Base-by-base conservation (phyloP, 768 basidiomycete species). In the Boletus rubropictus region DNA sequence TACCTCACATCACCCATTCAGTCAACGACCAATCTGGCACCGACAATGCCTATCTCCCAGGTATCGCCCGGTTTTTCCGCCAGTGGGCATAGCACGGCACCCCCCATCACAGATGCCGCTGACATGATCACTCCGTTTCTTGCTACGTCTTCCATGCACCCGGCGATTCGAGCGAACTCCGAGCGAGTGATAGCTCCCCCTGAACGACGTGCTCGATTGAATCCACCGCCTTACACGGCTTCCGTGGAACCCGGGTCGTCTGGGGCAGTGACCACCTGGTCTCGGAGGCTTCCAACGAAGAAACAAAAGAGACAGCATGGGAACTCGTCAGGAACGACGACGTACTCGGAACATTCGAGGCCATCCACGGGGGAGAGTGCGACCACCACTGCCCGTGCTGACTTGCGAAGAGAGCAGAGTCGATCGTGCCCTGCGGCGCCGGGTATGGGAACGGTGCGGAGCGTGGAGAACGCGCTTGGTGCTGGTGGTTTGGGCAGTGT, bases 161-260 rank as follows among this genome's bases (percentile, higher is more conserved):
- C 33, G 25, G 31, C 37, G 35, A 42, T 29, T 33, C 38, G 17
- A 39, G 31, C 44, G 3, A 34, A 21, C n/a, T 27, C 46, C 5
- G 52, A 52, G 38, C 42, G 37, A 2, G 41, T 24, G 3, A n/a
- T 21, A 18, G 24, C 51, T 24, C 31, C 52, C 0, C 32, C 53
- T 5, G 46, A 37, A 25, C 52, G 27, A 28, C 54, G 58, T 8
- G 21, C 27, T 9, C 53, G 64, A 1, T 36, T 65, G 46, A 65
- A 65, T 34, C 64, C 65, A 14, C 64, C 65, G 3, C 49, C 64
- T 5, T 65, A 65, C 32, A 48, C 56, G 22, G 45, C 48, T 10
- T 42, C 53, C 1, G 25, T 11, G 5, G 50, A 37, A 10, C 22
- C 33, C 6, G 24, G 33, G 12, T 2, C 44, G 4, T 44, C 47